These are phyloP conservation scores for Picea mariana DNA, from an alignment of 83 land plant species.

Conservation along the genomic window DNA sequence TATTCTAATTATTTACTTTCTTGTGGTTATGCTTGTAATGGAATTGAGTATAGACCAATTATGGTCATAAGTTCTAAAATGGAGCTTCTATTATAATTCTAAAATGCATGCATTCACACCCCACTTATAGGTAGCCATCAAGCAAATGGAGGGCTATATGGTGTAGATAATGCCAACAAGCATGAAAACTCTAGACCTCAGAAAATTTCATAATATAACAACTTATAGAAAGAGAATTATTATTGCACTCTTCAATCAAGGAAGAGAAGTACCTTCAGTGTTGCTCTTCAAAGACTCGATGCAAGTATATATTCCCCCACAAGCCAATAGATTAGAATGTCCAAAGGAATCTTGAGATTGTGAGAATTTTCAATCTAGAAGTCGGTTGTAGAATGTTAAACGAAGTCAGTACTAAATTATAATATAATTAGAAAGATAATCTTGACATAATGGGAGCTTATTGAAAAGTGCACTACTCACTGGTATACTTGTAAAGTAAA, in stretches of 20 bases:
- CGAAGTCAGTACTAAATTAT: not conserved
- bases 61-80: too few species aligned
- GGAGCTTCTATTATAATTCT: too few species aligned
- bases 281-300: conserved; percentile 65
- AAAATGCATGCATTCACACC: too few species aligned
- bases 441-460: not conserved
- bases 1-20: too few species aligned
- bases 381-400: conserved; percentile 42
- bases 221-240: too few species aligned
- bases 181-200: not conserved
- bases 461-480: conserved; percentile 42
- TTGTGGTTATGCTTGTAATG: too few species aligned
- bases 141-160: too few species aligned
- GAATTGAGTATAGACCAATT: too few species aligned
- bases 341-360: conserved; percentile 54
- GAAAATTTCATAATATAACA: not conserved
- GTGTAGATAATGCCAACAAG: too few species aligned
- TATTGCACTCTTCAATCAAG: not conserved
- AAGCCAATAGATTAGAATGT: conserved; percentile 52
- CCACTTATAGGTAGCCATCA: too few species aligned
- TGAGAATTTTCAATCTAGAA: conserved; percentile 59
- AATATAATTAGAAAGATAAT: not conserved
- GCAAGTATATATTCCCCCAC: conserved; percentile 57
- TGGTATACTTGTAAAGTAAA: conserved; percentile 76
- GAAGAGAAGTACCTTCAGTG: conserved; percentile 49